Base-by-base conservation (phyloP, 1,284 basidiomycete species). In the Sanguinoderma infundibulare region DNA sequence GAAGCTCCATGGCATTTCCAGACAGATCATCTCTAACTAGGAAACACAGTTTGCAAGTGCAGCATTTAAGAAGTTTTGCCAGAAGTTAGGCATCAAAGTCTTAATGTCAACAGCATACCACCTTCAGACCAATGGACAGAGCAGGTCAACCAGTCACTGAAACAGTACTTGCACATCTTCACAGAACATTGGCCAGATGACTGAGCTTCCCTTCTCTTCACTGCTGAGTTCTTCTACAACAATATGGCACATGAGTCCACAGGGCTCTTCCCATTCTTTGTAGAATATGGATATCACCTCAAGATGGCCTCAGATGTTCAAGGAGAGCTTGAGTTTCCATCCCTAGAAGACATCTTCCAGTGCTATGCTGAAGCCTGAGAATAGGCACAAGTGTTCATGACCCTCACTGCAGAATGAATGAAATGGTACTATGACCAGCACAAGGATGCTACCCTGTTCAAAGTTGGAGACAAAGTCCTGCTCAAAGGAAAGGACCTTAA, bases 31-130 rank as follows among this genome's bases (percentile, higher is more conserved):
- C 17, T 75, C 71, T 20, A 78, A 79, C 44, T 3, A 72, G 42
- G 81, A 79, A 1, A 60, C 72, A 0, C 70, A 74, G 47, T 83
- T 82, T 54, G 62, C 72, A 0, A 68, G 59, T 28, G 50, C 60
- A 17, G 44, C 58, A 35, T 58, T 39, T 12, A 30, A 24, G 32
- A 56, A 60, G 26, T 53, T 64, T 2, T 60, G 58, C 26, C 26
- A 49, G 36, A 55, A 58, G 42, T 40, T 64, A 10, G 63, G 60
- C 1, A 53, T 65, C 20, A 6, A 54, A 32, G 38, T 50, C 9
- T 57, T 56, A 24, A 57, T 52, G 5, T 68, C 65, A 10, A 74
- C 72, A 0, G 68, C 70, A 0, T 74, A 70, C 44, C 71, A 74
- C 39, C 74, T 70, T 0, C 69, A 75, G 57, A 69, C 72, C 2